phyloP scores from a whole-genome alignment of 345 rosid genomes.

The Euclidium syriacum region DNA sequence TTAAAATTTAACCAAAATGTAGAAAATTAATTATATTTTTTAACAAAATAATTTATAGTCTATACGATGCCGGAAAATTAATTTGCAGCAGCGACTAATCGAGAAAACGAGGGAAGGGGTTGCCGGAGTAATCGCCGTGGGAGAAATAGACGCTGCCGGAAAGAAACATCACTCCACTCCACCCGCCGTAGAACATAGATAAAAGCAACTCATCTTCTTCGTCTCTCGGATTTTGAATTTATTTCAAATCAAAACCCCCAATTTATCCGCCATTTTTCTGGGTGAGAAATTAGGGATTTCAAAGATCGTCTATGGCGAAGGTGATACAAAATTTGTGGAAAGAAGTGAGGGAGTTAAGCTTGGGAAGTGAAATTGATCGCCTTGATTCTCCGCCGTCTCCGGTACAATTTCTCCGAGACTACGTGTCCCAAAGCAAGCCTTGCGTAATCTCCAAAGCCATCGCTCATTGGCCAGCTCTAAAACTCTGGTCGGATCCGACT shows the following conservation, averaged over 20 bases:
- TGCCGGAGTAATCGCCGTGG: slow-evolving; percentile 20
- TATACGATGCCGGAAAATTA: too few species aligned
- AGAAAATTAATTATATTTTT: too few species aligned
- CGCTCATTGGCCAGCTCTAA: slow-evolving; percentile 67
- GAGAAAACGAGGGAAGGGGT: not conserved
- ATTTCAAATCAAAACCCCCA: slow-evolving; percentile 4
- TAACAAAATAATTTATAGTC: too few species aligned
- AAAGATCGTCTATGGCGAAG: slow-evolving; percentile 7
- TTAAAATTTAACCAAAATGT: too few species aligned
- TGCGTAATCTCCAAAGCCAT: slow-evolving; percentile 69
- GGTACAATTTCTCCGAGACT: slow-evolving; percentile 54
- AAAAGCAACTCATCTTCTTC: slow-evolving; percentile 29
- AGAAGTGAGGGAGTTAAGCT: slow-evolving; percentile 62
- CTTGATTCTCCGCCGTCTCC: slow-evolving; percentile 55
- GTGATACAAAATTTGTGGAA: slow-evolving; percentile 51
- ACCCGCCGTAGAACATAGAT: slow-evolving; percentile 17
- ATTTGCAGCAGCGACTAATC: slow-evolving; percentile 12
- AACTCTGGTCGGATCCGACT: slow-evolving; percentile 49
- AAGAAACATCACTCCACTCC: slow-evolving; percentile 4
- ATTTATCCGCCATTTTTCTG: slow-evolving; percentile 15
- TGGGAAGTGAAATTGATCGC: slow-evolving; percentile 32
- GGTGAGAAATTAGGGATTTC: slow-evolving; percentile 3
- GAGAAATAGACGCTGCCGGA: slow-evolving; percentile 2
- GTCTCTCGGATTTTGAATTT: not conserved
- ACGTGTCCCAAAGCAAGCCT: slow-evolving; percentile 73